phyloP scores from a whole-genome alignment of 2,329 filamentous ascomycete species.

The Elsinoe batatas region DNA sequence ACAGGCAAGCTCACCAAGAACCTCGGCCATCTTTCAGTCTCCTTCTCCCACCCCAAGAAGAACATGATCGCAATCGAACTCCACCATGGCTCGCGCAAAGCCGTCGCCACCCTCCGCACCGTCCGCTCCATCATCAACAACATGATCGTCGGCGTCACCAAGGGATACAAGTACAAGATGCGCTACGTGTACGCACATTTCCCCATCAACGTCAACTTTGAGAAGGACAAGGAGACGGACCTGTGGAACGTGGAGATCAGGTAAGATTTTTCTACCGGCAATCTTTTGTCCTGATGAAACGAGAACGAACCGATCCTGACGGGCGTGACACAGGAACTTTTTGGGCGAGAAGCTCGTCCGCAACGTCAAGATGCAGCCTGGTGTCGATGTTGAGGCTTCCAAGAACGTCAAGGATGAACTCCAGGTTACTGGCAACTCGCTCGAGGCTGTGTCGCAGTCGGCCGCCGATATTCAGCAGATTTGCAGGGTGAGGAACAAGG shows the following conservation, averaged over 20 bases:
- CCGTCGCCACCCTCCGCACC: conserved; percentile 93
- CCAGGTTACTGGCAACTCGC: conserved; percentile 80
- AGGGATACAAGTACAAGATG: conserved; percentile 99
- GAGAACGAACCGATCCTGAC: conserved; percentile 15
- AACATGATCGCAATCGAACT: conserved; percentile 91
- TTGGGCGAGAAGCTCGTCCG: conserved; percentile 99
- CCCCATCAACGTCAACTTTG: conserved; percentile 99
- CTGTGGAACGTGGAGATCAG: conserved; percentile 92
- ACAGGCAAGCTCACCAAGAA: conserved; percentile 92
- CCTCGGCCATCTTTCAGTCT: conserved; percentile 91
- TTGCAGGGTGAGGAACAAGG: conserved; percentile 99
- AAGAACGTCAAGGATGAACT: conserved; percentile 97
- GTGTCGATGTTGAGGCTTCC: conserved; percentile 84
- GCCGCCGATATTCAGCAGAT: conserved; percentile 99
- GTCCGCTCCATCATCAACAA: conserved; percentile 98
- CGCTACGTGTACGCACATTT: conserved; percentile 99
- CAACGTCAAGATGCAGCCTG: conserved; percentile 75
- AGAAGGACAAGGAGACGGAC: conserved; percentile 88
- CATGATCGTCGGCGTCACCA: conserved; percentile 95
- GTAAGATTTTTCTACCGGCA: conserved; percentile 37
- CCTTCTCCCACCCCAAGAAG: conserved; percentile 81
- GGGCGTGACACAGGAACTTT: conserved; percentile 61
- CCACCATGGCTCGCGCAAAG: conserved; percentile 97
- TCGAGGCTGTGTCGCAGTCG: conserved; percentile 95
- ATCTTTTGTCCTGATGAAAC: conserved; percentile 25